These are phyloP conservation scores for Echria macrotheca DNA, from an alignment of 495 filamentous ascomycete genomes.

Conservation along the genomic window DNA sequence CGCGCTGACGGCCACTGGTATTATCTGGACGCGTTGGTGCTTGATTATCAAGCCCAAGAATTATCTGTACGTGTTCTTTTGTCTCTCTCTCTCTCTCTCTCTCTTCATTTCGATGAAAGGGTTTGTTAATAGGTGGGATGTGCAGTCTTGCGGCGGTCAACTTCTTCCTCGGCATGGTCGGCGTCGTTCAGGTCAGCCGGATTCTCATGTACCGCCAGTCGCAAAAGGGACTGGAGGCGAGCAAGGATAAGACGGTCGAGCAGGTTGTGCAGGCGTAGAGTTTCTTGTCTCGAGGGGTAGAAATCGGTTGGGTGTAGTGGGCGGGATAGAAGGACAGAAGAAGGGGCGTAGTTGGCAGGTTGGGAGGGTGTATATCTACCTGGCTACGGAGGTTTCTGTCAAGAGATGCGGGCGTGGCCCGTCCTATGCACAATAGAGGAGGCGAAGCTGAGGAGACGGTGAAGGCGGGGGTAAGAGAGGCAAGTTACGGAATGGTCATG, in stretches of 20 bases:
- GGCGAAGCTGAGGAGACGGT: too few relatives aligned
- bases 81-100: constrained; percentile 1
- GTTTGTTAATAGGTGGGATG: neutral
- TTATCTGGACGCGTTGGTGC: constrained; percentile 99
- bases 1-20: constrained; percentile 81
- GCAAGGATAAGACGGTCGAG: constrained; percentile 43
- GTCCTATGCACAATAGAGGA: too few relatives aligned
- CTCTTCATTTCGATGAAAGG: constrained; percentile 2
- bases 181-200: constrained; percentile 71
- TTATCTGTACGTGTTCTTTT: constrained; percentile 63
- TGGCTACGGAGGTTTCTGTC: too few relatives aligned
- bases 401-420: too few relatives aligned
- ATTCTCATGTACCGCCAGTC: constrained; percentile 63
- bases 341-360: too few relatives aligned
- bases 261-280: constrained; percentile 17
- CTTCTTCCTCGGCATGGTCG: constrained; percentile 92
- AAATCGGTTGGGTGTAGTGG: too few relatives aligned
- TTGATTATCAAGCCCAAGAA: constrained; percentile 93
- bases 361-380: too few relatives aligned
- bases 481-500: too few relatives aligned
- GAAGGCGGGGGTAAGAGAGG: too few relatives aligned
- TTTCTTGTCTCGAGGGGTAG: too few relatives aligned
- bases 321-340: too few relatives aligned
- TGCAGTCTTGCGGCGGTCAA: constrained; percentile 85
- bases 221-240: constrained; percentile 45